Percentiles rank a stretch among this genome's conserved stretches.
phyloP scores from a whole-genome alignment of 305 asterid genomes.

The Fraxinus velutina region DNA sequence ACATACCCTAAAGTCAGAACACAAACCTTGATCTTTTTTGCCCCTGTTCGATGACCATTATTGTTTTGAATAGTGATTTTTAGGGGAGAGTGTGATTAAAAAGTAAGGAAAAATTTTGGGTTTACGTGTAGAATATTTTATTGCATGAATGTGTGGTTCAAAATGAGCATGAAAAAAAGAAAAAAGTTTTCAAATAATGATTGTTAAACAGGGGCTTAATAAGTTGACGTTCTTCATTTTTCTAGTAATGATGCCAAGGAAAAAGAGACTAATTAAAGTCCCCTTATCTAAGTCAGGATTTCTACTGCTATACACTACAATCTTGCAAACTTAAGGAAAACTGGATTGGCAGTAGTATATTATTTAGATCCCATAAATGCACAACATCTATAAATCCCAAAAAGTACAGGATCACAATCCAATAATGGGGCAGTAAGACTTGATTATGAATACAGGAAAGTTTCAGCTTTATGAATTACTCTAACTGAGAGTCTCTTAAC shows the following conservation, averaged over 20 bases:
- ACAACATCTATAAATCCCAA: background rate
- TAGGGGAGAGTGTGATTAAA: too few species aligned
- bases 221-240: background rate
- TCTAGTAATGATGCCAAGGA: background rate
- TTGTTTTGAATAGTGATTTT: too few species aligned
- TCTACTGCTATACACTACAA: background rate
- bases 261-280: background rate
- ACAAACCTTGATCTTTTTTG: background rate
- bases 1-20: background rate
- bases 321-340: background rate
- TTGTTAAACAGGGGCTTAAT: too few species aligned
- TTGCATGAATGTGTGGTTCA: too few species aligned
- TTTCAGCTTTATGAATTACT: background rate
- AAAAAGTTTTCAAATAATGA: too few species aligned
- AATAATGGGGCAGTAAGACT: background rate
- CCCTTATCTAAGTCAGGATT: background rate
- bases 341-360: background rate
- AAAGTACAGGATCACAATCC: background rate
- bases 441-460: background rate
- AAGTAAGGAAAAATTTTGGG: too few species aligned
- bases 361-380: background rate
- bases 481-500: background rate
- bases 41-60: too few species aligned
- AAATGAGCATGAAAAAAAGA: too few species aligned
- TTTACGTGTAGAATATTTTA: too few species aligned